phyloP scores from a whole-genome alignment of 1,139 yeast genomes.

The Pichia sp. region DNA sequence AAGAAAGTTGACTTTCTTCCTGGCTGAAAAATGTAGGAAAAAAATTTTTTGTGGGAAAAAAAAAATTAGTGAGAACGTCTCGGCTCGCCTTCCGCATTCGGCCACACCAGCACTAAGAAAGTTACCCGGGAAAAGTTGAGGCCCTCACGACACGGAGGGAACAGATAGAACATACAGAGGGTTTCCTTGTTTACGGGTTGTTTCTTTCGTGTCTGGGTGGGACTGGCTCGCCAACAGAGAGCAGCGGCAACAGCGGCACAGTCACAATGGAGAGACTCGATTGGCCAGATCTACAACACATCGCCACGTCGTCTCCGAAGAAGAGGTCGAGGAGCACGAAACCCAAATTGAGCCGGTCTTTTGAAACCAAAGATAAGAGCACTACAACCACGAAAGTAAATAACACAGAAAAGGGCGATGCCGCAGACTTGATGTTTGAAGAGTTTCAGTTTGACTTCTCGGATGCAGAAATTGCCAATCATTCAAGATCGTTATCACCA shows the following conservation, averaged over 20 bases:
- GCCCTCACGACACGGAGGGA: too few species aligned
- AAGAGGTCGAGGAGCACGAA: not conserved
- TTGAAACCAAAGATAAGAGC: not conserved
- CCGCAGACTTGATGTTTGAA: not conserved
- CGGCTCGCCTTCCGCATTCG: not conserved
- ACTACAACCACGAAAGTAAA: too few species aligned
- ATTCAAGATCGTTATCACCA: not conserved
- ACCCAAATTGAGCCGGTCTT: not conserved
- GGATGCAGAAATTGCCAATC: not conserved
- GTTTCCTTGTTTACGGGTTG: not conserved
- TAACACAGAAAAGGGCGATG: too few species aligned
- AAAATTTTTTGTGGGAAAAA: too few species aligned
- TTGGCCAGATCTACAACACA: not conserved
- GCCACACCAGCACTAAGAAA: not conserved
- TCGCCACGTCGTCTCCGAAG: slow-evolving; percentile 4
- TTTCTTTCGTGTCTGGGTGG: too few species aligned
- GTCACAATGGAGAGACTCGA: not conserved
- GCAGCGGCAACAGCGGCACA: not conserved
- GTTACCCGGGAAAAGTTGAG: slow-evolving; percentile 5
- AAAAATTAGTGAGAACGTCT: not conserved
- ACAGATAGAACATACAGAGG: not conserved
- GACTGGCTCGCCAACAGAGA: not conserved
- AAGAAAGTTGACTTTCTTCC: too few species aligned
- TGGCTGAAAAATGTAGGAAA: too few species aligned
- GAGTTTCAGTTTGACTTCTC: not conserved